Base-by-base conservation (phyloP, 1,139 yeast species). In the Candida sojae region DNA sequence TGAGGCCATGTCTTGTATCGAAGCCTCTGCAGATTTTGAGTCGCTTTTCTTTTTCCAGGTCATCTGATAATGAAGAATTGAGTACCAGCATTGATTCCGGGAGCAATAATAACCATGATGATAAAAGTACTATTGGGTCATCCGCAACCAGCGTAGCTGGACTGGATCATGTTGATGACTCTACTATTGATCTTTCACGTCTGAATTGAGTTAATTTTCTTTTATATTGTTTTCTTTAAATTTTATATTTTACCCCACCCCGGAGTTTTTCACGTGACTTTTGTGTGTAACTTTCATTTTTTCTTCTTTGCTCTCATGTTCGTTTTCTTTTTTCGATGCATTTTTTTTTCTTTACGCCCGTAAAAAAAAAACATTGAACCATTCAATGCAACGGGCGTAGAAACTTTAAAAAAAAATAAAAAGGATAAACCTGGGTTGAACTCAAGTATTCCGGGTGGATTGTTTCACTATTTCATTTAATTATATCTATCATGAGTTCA, bases 21-120 rank as follows among this genome's bases (percentile, higher is more conserved):
- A 56, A 59, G 42, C 70, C 71, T 12, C 67, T 66, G 68, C 67
- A 64, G 39, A 63, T 66, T 1, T 57, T 66, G 38, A 62, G 63
- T 51, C 60, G 59, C 39, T 58, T 56, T 44, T 48, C 39, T n/a
- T n/a, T 9, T 10, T 40, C 39, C n/a, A 29, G 26, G 12, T 6
- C 39, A 11, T 37, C 38, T 25, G 38, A 29, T 12, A 44, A 39
- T 9, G 60, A 58, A 12, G 61, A 58, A 21, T 48, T 66, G 36
- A 64, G 70, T 49, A 55, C 57, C 21, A 66, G 70, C 43, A 62
- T 67, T 39, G 71, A 67, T 48, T 60, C 63, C 8, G 57, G 54
- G 12, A 35, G 37, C 21, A 45, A 36, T 12, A 37, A 31, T 23
- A 29, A 32, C 30, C 37, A 44, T 25, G 46, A 50, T 35, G 50